phyloP scores from a whole-genome alignment of 305 asterid genomes.

The Plantago coronopus region DNA sequence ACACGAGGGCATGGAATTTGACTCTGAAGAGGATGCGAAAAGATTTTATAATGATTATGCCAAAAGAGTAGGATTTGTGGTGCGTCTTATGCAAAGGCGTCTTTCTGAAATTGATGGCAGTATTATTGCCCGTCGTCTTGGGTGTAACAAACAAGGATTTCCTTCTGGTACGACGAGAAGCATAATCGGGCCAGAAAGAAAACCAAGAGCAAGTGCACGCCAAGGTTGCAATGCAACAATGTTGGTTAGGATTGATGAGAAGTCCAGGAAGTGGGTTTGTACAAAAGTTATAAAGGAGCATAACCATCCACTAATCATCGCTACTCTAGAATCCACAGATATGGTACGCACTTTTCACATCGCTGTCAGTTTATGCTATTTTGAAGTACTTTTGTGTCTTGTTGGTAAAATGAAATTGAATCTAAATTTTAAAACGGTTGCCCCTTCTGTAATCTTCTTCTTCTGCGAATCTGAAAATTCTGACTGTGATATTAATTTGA shows the following conservation, averaged over 20 bases:
- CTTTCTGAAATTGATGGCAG: slow-evolving; percentile 59
- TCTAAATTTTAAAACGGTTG: too few relatives aligned
- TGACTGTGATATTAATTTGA: too few relatives aligned
- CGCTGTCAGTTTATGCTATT: slow-evolving; percentile 11
- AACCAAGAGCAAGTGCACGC: slow-evolving; percentile 51
- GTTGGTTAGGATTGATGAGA: slow-evolving; percentile 5
- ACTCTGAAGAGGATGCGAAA: slow-evolving; percentile 58
- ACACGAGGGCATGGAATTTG: slow-evolving; percentile 56
- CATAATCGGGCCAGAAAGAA: slow-evolving; percentile 41
- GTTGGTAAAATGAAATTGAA: neutral
- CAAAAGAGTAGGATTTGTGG: slow-evolving; percentile 45
- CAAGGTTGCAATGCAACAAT: slow-evolving; percentile 67
- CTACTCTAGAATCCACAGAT: slow-evolving; percentile 23
- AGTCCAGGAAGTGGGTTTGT: slow-evolving; percentile 8
- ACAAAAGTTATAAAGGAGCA: slow-evolving; percentile 4
- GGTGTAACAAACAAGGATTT: slow-evolving; percentile 65
- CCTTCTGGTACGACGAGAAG: slow-evolving; percentile 32
- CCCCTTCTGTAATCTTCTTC: too few relatives aligned
- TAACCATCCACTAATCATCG: slow-evolving; percentile 34
- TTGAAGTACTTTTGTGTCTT: neutral
- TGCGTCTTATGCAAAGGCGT: slow-evolving; percentile 57
- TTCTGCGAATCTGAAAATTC: neutral
- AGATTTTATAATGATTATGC: slow-evolving; percentile 55
- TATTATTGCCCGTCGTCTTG: slow-evolving; percentile 61
- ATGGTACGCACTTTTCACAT: slow-evolving; percentile 33